Percentiles rank a stretch among this genome's conserved stretches.
These are phyloP conservation scores for Aspergillus sp. DNA, from an alignment of 2,329 filamentous ascomycete genomes.

Conservation along the genomic window DNA sequence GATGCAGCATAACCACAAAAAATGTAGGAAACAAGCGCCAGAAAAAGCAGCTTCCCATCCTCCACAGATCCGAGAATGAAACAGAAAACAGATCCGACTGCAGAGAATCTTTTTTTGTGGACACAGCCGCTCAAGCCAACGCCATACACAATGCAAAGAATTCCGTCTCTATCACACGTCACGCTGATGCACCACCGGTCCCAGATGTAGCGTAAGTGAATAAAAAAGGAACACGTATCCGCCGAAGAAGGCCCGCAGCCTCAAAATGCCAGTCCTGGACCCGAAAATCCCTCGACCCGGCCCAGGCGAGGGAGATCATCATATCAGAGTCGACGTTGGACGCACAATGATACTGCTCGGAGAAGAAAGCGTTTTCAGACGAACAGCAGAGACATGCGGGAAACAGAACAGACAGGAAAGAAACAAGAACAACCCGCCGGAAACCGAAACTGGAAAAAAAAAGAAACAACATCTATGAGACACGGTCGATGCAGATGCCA, in stretches of 20 bases:
- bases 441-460: slow-evolving; percentile 39
- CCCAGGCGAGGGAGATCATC: slow-evolving; percentile 6
- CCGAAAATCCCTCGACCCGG: slow-evolving; percentile 10
- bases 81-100: slow-evolving; percentile 30
- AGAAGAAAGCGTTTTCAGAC: slow-evolving; percentile 25
- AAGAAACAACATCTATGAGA: slow-evolving; percentile 30
- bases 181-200: slow-evolving; percentile 18
- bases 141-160: slow-evolving; percentile 43
- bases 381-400: slow-evolving; percentile 19
- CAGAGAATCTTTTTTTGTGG: slow-evolving; percentile 30
- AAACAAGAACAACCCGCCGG: slow-evolving; percentile 32
- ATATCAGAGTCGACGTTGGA: slow-evolving; percentile 5
- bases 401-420: slow-evolving; percentile 14
- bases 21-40: slow-evolving; percentile 25
- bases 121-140: slow-evolving; percentile 39
- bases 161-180: slow-evolving; percentile 29
- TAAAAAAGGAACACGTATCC: slow-evolving; percentile 19
- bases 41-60: slow-evolving; percentile 31
- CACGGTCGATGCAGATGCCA: slow-evolving; percentile 39
- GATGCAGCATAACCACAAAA: slow-evolving; percentile 28
- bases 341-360: slow-evolving; percentile 16
- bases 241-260: slow-evolving; percentile 23
- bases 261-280: slow-evolving; percentile 1
- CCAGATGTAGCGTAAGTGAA: slow-evolving; percentile 14
- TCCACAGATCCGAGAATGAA: slow-evolving; percentile 36